Evolutionary conservation across 495 filamentous ascomycete species (phyloP).

Genomic region (Friedmanniomyces endolithicus): DNA sequence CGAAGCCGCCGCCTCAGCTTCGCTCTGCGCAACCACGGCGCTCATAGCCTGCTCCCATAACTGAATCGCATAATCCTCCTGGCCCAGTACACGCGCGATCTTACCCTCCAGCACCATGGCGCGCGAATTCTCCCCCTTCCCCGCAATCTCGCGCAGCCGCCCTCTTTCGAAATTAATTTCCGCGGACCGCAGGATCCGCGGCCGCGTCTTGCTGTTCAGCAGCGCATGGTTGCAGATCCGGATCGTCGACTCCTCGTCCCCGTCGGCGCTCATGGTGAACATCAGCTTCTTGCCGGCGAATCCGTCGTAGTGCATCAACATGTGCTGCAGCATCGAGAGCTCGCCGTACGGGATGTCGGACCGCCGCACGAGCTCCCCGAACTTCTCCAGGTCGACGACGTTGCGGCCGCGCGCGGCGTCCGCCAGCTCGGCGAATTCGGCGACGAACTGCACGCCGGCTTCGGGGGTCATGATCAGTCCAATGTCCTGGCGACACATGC

Average conservation of each 20-base stretch:
- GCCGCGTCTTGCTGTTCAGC: not conserved
- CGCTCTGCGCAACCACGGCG: not conserved
- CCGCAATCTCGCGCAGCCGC: conserved; percentile 18
- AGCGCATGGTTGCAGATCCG: conserved; percentile 12
- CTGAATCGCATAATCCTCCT: conserved; percentile 6
- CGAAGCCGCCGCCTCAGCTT: not conserved
- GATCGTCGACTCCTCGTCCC: conserved; percentile 7
- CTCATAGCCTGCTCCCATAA: conserved; percentile 9
- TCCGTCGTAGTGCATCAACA: not conserved
- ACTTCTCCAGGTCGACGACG: not conserved
- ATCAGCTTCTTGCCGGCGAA: conserved; percentile 5
- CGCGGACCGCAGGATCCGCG: not conserved
- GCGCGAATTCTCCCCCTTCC: not conserved
- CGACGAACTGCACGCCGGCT: not conserved
- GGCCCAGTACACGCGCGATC: conserved; percentile 3
- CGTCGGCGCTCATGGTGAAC: conserved; percentile 7
- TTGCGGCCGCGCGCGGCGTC: not conserved
- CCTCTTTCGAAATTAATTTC: conserved; percentile 8
- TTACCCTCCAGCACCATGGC: conserved; percentile 14
- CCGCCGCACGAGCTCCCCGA: not conserved
- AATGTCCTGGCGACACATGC: not conserved
- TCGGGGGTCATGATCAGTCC: not conserved
- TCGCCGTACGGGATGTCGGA: not conserved
- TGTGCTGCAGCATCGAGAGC: not conserved
- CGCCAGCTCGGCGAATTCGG: not conserved